Evolutionary conservation across 768 basidiomycete genomes (phyloP).

Genomic region (Amanita rubescens): DNA sequence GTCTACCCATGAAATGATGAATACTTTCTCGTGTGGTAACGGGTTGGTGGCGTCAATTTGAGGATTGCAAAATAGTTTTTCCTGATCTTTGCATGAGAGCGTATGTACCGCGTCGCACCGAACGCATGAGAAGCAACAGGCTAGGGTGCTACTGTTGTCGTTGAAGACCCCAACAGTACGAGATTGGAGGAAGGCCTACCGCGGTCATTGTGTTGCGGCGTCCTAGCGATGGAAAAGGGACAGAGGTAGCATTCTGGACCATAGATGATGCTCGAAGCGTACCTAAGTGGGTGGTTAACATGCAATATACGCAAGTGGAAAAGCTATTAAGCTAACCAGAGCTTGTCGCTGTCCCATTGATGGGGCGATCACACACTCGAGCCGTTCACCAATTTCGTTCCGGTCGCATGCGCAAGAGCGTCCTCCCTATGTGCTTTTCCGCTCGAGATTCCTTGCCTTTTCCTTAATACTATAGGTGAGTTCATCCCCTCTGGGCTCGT

Average conservation of each 20-base stretch:
- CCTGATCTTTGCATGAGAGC: slow-evolving; percentile 59
- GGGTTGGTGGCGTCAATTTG: slow-evolving; percentile 37
- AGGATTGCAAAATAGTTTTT: slow-evolving; percentile 62
- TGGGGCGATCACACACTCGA: not conserved
- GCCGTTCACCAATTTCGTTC: not conserved
- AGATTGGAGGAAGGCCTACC: not conserved
- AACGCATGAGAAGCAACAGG: slow-evolving; percentile 25
- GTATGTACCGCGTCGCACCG: slow-evolving; percentile 40
- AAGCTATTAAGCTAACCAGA: not conserved
- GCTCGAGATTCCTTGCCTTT: slow-evolving; percentile 14
- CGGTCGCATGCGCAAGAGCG: slow-evolving; percentile 6
- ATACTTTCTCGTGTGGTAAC: slow-evolving; percentile 66
- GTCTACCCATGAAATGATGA: slow-evolving; percentile 98
- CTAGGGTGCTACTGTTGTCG: slow-evolving; percentile 19
- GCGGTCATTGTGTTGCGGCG: not conserved
- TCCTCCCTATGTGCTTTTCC: slow-evolving; percentile 22
- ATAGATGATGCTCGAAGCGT: not conserved
- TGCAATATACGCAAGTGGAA: not conserved
- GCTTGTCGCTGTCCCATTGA: not conserved
- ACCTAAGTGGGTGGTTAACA: not conserved
- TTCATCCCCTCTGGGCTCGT: slow-evolving; percentile 22
- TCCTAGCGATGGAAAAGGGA: not conserved
- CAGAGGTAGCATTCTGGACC: not conserved
- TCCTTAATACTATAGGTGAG: slow-evolving; percentile 9
- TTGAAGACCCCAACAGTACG: slow-evolving; percentile 23